Conservation (phyloP, 2,329 filamentous ascomycete species). For the Beauveria medogensis region DNA sequence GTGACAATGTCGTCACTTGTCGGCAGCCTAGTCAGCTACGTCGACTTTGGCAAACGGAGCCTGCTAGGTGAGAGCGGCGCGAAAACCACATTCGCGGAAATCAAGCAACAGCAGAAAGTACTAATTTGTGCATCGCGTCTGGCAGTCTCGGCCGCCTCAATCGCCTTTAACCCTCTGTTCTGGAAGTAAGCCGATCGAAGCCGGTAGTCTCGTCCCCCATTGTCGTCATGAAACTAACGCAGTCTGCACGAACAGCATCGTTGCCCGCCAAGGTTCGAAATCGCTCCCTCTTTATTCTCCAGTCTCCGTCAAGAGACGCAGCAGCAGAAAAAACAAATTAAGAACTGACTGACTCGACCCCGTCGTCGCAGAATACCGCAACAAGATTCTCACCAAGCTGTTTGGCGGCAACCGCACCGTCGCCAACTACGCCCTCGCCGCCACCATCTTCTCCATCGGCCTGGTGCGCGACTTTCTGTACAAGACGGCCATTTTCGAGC, state of each 20-base stretch:
- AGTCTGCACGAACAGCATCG: conserved; percentile 49
- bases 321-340: too few species aligned
- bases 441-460: conserved; percentile 84
- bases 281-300: background rate
- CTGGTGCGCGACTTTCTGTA: conserved; percentile 83
- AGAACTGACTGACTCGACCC: conserved; percentile 13
- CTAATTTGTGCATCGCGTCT: conserved; percentile 15
- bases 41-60: conserved; percentile 61
- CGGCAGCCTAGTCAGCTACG: conserved; percentile 48
- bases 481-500: conserved; percentile 69
- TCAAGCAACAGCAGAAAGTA: background rate
- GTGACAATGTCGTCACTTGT: conserved; percentile 31
- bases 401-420: conserved; percentile 69
- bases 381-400: conserved; percentile 78
- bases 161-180: conserved; percentile 96
- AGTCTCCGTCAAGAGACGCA: background rate
- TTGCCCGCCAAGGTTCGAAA: conserved; percentile 66
- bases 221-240: conserved; percentile 17
- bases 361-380: conserved; percentile 67
- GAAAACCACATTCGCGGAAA: background rate
- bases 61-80: conserved; percentile 47
- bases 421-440: conserved; percentile 85
- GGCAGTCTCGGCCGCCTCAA: conserved; percentile 69
- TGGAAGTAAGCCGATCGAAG: conserved; percentile 73
- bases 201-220: conserved; percentile 5